Evolutionary conservation across 768 basidiomycete genomes (phyloP), one percentile per base, ranked within the genome.

Genomic region (Leccinum barrowsii): DNA sequence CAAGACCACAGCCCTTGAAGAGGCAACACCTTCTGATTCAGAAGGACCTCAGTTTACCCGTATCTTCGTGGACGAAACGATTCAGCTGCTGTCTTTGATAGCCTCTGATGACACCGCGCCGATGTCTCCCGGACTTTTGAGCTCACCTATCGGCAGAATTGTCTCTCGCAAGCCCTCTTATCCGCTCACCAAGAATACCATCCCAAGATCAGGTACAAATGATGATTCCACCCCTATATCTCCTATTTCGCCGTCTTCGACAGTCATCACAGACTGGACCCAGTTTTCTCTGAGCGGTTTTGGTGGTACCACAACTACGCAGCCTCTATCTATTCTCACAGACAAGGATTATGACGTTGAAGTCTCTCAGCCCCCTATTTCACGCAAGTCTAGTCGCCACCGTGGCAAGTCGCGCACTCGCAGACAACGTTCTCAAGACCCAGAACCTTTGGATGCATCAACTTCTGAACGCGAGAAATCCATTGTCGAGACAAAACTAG

Each of bases 221-320:
- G 58, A 59, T 10, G 67, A 61, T 28, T 69, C 72, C 8, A 59
- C 69, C 5, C 63, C 65, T 2, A 55, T 35, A 21, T 71, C 72
- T 3, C 68, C 77, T 12, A 61, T 69, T 8, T 70, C 73, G 3
- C 64, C 73, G 4, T 58, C 73, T 19, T 70, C 74, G 4, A 56
- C 72, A 21, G 59, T 67, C 28, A 26, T 71, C 51, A 64, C 73
- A 50, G 86, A 89, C 63, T 92, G 90, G 90, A 68, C 77, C 5
- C 81, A 85, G 40, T 91, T 92, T 70, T 85, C 88, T 0, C 72
- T 80, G 1, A 74, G 81, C 1, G 90, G 90, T 3, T 92, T 87
- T 69, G 78, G 77, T 32, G 72, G 73, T 1, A 75, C 80, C 44
- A 63, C 75, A 1, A 11, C 53, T 2, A 54, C 66, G 5, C 73